Evolutionary conservation across 2,329 filamentous ascomycete genomes (phyloP), one percentile per base, ranked within the genome.

Genomic region (Diaporthe citri): DNA sequence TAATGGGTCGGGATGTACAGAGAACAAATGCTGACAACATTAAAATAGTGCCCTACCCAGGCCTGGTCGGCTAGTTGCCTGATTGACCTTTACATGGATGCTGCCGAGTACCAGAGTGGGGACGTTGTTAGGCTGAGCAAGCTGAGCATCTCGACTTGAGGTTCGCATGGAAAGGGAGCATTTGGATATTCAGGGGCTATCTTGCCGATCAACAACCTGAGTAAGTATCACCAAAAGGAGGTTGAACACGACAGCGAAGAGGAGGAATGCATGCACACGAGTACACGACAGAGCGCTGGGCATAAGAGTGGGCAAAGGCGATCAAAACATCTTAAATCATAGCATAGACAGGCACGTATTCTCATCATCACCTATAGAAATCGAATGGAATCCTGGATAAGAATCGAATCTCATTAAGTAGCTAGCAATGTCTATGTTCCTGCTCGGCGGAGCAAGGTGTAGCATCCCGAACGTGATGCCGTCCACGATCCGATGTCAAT

Each of bases 81-180:
- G 81, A 94, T 99, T 80, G 97, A 99, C 85, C 85, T 99, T 77
- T 99, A 98, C 86, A 96, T 98, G 88, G 97, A 99, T 83, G 96
- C 95, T 25, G 88, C 89, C 36, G 89, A 90, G 78, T 87, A 87
- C 79, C 87, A 89, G 78, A 59, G 73, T 52, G 48, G 73, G 46
- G 46, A 75, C 55, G 51, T 59, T 39, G 55, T 39, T 22, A 48
- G 69, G 52, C 55, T 76, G 69, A 25, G 69, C 55, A 60, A 76
- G 62, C 60, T 76, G 12, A 59, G 46, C 25, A 72, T 72, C 57
- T 72, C 70, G 46, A 72, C 56, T 4, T 72, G 46, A 64, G 20
- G 2, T 31, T 13, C 39, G 59, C 43, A 55, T n/a, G 17, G 28
- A 34, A 9, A 36, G 25, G 4, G 48, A 7, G 34, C 46, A 55